Base-by-base conservation (phyloP, 257 asterid genomes). In the Nicotiana noctiflora region DNA sequence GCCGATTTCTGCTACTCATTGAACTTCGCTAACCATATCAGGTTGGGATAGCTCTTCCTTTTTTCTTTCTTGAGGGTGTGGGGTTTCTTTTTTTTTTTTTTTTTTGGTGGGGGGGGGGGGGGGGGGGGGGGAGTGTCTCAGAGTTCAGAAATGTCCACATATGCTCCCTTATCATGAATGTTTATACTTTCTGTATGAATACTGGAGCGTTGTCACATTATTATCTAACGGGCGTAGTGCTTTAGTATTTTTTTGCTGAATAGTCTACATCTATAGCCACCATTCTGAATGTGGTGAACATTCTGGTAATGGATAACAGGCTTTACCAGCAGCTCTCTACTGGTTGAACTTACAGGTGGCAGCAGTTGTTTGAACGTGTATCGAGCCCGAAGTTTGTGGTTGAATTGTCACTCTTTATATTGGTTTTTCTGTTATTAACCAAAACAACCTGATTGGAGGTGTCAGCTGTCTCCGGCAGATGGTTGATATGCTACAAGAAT, bases 331-430 rank as follows among this genome's bases (percentile, higher is more conserved):
- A 91, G 94, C 93, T 95, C 75, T 95, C 93, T 93, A 86, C 98
- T 95, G 97, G 95, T 91, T 95, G 90, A 94, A 93, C 94, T 95
- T 93, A 91, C 99, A 95, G 99, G 99, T 95, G 94, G 97, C 90
- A 91, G 87, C 83, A 77, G 79, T 81, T 80, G 84, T 57, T 88
- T 55, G 86, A 88, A 68, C 94, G 82, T 25, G 78, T 82, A 32
- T 8, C 82, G 31, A 83, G 68, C 75, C 91, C 93, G 5, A 81
- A 84, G 87, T 83, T 87, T 75, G 51, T 91, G 57, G 83, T 91
- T 25, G 92, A 92, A 81, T 78, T 95, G 72, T 92, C 97, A 57
- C 56, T 90, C 65, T 51, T 91, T 84, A 37, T 88, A 62, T 44
- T 91, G 84, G 75, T 89, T 82, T 84, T 93, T 84, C 84, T 90